Conservation (phyloP, 2,329 filamentous ascomycete species). For the Xylariaceae sp. region DNA sequence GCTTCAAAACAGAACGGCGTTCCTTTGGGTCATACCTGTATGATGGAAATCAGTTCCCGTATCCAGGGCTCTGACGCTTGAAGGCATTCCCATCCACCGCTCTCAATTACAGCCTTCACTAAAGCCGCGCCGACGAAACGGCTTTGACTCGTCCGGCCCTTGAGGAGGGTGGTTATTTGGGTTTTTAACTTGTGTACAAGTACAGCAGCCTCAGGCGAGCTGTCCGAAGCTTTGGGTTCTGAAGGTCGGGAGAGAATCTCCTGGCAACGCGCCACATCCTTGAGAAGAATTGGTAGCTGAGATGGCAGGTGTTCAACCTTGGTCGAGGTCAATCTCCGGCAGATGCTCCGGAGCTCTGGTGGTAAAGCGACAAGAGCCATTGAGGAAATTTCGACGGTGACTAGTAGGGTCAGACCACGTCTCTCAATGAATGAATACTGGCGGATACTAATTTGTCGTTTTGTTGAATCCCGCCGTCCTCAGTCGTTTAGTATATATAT, state of each 20-base stretch:
- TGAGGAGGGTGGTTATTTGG: conserved; percentile 68
- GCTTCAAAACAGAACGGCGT: background rate
- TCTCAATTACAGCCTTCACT: conserved; percentile 74
- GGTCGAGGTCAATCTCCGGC: conserved; percentile 64
- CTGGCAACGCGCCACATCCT: conserved; percentile 52
- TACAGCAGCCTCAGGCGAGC: conserved; percentile 57
- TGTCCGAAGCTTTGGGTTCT: conserved; percentile 55
- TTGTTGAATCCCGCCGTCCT: background rate
- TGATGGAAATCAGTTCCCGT: conserved; percentile 63
- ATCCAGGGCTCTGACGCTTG: conserved; percentile 71
- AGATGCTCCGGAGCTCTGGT: conserved; percentile 59
- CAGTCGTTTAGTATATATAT: background rate
- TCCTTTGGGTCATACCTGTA: conserved; percentile 50
- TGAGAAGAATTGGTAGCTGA: conserved; percentile 63
- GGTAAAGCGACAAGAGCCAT: conserved; percentile 39
- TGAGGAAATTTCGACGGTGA: background rate
- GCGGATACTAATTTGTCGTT: background rate
- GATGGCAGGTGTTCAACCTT: conserved; percentile 67
- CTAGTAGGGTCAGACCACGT: background rate
- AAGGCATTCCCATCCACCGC: conserved; percentile 78
- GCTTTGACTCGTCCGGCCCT: conserved; percentile 67
- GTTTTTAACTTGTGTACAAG: conserved; percentile 78
- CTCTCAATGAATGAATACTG: background rate
- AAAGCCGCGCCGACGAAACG: conserved; percentile 73
- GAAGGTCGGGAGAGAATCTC: conserved; percentile 58